Percentiles rank a stretch among this genome's conserved stretches.
Evolutionary conservation across 106 monocot genomes (phyloP).

Genomic region (Dioscorea zingiberensis): DNA sequence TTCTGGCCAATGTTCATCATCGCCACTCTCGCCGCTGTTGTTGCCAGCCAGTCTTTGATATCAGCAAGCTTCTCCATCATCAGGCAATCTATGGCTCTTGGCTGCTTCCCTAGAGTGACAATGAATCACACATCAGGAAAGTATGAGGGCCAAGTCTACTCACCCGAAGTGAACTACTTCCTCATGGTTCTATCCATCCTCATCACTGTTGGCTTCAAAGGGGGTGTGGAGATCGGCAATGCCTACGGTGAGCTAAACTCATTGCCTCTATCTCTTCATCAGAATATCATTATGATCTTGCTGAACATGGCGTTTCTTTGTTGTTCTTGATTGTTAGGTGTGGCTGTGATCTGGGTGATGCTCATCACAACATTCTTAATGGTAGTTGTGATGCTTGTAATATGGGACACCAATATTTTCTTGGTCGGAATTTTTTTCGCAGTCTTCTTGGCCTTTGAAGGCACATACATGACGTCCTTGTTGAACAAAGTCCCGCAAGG

Average conservation of each 20-base stretch:
- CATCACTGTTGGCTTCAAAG: constrained; percentile 45
- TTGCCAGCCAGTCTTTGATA: constrained; percentile 65
- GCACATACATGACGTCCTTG: constrained; percentile 37
- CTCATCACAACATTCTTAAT: constrained; percentile 52
- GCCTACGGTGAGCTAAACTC: constrained; percentile 42
- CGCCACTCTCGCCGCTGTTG: constrained; percentile 43
- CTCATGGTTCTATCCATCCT: constrained; percentile 49
- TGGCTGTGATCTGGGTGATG: constrained; percentile 69
- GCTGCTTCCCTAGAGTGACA: constrained; percentile 62
- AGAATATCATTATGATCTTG: no score
- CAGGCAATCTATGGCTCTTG: constrained; percentile 51
- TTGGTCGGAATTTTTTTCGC: constrained; percentile 24
- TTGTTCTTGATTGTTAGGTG: constrained; percentile 23
- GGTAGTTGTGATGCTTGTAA: constrained; percentile 44
- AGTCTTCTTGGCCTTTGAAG: constrained; percentile 33
- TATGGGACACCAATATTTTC: constrained; percentile 38
- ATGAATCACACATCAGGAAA: constrained; percentile 53
- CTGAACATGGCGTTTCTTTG: not conserved
- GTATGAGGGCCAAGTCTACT: constrained; percentile 59
- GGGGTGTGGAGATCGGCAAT: constrained; percentile 48
- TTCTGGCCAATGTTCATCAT: constrained; percentile 70
- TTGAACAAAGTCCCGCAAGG: constrained; percentile 41
- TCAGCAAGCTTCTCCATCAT: constrained; percentile 69
- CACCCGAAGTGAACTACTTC: constrained; percentile 53
- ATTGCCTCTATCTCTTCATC: no score